Conservation (phyloP, 78 protist genomes). For the Chrysochromulina parva region DNA sequence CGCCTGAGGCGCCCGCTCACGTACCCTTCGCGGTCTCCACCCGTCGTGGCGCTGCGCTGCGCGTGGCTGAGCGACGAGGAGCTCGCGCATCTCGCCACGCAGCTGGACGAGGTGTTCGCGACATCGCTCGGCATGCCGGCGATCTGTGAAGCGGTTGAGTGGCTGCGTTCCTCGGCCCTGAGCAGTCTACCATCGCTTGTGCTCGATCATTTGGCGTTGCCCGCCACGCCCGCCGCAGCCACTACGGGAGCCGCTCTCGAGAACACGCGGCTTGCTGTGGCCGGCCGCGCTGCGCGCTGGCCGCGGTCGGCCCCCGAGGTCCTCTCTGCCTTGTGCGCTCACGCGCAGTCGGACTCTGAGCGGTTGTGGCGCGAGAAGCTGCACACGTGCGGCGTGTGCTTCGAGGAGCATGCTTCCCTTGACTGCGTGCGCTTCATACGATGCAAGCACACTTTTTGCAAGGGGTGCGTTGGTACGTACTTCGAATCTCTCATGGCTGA, state of each 20-base stretch:
- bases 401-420: not conserved
- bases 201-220: too few relatives aligned
- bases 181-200: too few relatives aligned
- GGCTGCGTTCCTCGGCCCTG: not conserved
- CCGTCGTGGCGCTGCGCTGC: not conserved
- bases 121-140: not conserved
- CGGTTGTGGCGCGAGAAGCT: not conserved
- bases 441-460: not conserved
- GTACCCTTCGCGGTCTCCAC: not conserved
- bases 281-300: not conserved
- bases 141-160: not conserved
- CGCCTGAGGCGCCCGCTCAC: not conserved
- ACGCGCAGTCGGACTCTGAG: not conserved
- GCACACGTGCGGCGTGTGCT: conserved; percentile 19
- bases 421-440: not conserved
- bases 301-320: not conserved
- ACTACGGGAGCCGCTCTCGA: too few relatives aligned
- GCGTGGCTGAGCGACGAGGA: not conserved
- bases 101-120: not conserved
- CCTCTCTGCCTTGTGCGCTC: not conserved
- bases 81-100: not conserved
- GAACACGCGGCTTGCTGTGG: not conserved
- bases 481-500: not conserved
- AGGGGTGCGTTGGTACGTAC: not conserved
- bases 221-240: too few relatives aligned